A percentile compares a stretch with the other conserved stretches of the same genome.
These are phyloP conservation scores for Ascochyta clinopodiicola DNA, from an alignment of 2,329 filamentous ascomycete genomes.

Conservation along the genomic window DNA sequence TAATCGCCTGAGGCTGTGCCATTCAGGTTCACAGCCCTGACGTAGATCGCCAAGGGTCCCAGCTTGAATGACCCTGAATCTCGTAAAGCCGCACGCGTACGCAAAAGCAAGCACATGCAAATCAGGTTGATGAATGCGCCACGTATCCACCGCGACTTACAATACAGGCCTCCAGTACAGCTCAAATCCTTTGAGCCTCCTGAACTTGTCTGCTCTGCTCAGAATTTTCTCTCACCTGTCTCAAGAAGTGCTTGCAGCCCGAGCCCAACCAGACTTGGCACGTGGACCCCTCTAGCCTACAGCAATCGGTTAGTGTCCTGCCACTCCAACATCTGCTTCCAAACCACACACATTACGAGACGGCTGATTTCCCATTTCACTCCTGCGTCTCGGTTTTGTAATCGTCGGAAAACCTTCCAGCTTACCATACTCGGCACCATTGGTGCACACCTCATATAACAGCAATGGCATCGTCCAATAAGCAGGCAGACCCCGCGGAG, in stretches of 20 bases:
- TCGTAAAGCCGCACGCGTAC: constrained; percentile 11
- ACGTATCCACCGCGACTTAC: background rate
- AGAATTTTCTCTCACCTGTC: constrained; percentile 10
- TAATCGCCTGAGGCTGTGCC: constrained; percentile 5
- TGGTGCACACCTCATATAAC: constrained; percentile 2
- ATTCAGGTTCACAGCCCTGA: constrained; percentile 27
- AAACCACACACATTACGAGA: constrained; percentile 8
- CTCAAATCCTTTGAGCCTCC: background rate
- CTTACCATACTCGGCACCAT: constrained; percentile 5
- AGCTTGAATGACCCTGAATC: constrained; percentile 9
- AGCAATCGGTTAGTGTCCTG: constrained; percentile 27
- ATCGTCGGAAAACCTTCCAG: constrained; percentile 7
- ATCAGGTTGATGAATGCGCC: constrained; percentile 9
- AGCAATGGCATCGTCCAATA: constrained; percentile 39
- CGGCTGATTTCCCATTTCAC: constrained; percentile 5
- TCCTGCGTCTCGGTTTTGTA: constrained; percentile 7
- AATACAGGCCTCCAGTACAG: background rate
- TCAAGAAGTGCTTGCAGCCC: constrained; percentile 18
- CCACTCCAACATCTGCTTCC: constrained; percentile 11
- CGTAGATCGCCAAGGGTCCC: constrained; percentile 26
- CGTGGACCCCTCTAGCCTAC: constrained; percentile 33
- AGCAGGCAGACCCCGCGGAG: constrained; percentile 27
- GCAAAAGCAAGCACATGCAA: constrained; percentile 9
- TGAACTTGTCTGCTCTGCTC: background rate
- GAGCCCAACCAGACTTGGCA: constrained; percentile 39